These are phyloP conservation scores for Lentinus tigrinus DNA, from an alignment of 768 basidiomycete species.

Conservation along the genomic window DNA sequence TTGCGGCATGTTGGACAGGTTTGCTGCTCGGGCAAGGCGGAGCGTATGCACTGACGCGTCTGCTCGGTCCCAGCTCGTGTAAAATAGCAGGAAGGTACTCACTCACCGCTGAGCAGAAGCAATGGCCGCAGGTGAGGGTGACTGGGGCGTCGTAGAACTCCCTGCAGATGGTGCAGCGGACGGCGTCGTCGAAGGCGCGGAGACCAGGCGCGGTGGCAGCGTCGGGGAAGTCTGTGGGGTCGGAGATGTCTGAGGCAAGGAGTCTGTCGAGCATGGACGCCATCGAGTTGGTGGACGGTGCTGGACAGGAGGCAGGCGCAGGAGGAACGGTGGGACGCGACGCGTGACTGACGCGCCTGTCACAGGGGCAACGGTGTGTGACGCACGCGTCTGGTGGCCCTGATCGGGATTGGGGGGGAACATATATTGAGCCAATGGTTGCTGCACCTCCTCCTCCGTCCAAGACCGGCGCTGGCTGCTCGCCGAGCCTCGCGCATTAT, in stretches of 20 bases:
- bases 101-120: constrained; percentile 75
- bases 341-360: not conserved
- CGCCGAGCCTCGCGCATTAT: no score
- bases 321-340: not conserved
- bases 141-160: constrained; percentile 75
- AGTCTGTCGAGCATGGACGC: not conserved
- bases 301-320: not conserved
- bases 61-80: not conserved
- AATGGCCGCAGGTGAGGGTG: constrained; percentile 73
- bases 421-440: no score
- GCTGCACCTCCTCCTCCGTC: no score
- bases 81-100: not conserved
- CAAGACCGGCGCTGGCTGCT: no score
- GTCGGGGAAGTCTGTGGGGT: constrained; percentile 72
- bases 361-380: not conserved
- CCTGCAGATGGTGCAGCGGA: constrained; percentile 76
- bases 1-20: constrained; percentile 77
- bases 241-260: constrained; percentile 26
- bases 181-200: constrained; percentile 57
- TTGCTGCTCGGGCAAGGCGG: constrained; percentile 52
- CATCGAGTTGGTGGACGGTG: not conserved
- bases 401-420: not conserved
- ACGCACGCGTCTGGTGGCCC: not conserved
- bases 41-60: constrained; percentile 62
- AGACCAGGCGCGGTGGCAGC: constrained; percentile 48